Base-by-base conservation (phyloP, 2,329 filamentous ascomycete species). In the Aspergillus candidus region DNA sequence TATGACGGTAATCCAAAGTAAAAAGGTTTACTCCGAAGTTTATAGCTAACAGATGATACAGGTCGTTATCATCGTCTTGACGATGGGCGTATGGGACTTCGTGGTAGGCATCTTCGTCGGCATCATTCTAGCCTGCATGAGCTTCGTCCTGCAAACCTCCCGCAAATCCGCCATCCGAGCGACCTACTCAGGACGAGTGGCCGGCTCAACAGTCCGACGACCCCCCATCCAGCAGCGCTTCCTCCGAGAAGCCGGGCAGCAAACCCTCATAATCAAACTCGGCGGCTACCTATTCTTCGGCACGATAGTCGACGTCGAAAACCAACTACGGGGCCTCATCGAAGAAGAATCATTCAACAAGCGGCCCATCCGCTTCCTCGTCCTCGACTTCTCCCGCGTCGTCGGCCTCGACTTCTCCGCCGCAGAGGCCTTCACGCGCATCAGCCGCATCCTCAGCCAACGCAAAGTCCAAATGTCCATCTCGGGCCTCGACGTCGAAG, bases 271-370 rank as follows among this genome's bases (percentile, higher is more conserved):
- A 39, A 85, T 94, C 58, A 97, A 97, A 65, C 77, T 98, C 12
- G 84, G 86, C 0, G 91, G 93, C 0, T 97, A 91, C 60, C 78
- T 98, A n/a, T 98, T 98, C 73, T 98, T 98, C 55, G 93, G 93
- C 12, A 97, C 90, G 3, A 95, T 98, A 52, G 91, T 96, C 41
- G 88, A 88, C 38, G 91, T 98, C 0, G 93, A 98, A 65, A 86
- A 88, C 50, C 85, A 85, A 51, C 90, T 97, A 49, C 80, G 90
- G 15, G 80, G 76, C 4, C 71, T 97, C 29, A 83, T 97, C 37
- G 83, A 90, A 22, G 88, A 94, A 27, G 83, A 91, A 49, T 78
- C 82, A 2, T 97, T 96, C 61, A 72, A 74, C 18, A 73, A 80
- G 52, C 78, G 83, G 41, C 89, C 91, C 0, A 93, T 97, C 61